Conservation (phyloP, 108 stramenopile species). For the Schizochytrium sp. region DNA sequence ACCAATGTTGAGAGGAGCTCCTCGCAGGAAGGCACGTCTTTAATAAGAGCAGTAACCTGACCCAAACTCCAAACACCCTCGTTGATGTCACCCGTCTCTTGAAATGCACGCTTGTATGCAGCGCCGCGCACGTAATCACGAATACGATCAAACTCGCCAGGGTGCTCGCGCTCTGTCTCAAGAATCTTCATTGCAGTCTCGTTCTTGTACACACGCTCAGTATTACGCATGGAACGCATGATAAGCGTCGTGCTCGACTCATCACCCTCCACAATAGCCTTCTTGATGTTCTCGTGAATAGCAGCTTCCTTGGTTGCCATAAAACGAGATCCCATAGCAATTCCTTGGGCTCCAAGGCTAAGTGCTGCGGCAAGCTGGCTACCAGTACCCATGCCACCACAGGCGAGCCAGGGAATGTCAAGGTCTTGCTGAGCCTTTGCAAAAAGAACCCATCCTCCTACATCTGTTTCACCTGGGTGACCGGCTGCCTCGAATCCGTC, state of each 20-base stretch:
- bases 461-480: conserved; percentile 74
- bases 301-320: conserved; percentile 69
- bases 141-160: conserved; percentile 68
- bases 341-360: conserved; percentile 70
- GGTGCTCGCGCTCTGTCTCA: conserved; percentile 67
- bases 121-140: conserved; percentile 67
- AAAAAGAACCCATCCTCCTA: conserved; percentile 73
- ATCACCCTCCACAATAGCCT: conserved; percentile 65
- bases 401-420: conserved; percentile 68
- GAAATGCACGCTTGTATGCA: conserved; percentile 64
- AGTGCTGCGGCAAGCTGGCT: conserved; percentile 70
- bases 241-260: conserved; percentile 68
- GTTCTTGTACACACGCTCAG: conserved; percentile 72
- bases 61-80: conserved; percentile 72
- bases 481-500: conserved; percentile 77
- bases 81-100: conserved; percentile 68
- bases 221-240: conserved; percentile 71
- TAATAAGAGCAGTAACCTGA: conserved; percentile 70
- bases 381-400: conserved; percentile 69
- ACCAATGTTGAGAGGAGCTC: conserved; percentile 69
- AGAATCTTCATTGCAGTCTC: conserved; percentile 65
- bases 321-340: conserved; percentile 71
- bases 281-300: conserved; percentile 71
- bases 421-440: conserved; percentile 69
- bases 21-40: conserved; percentile 66